Conservation (phyloP, 352 stramenopile species). For the Pythium chondricola region DNA sequence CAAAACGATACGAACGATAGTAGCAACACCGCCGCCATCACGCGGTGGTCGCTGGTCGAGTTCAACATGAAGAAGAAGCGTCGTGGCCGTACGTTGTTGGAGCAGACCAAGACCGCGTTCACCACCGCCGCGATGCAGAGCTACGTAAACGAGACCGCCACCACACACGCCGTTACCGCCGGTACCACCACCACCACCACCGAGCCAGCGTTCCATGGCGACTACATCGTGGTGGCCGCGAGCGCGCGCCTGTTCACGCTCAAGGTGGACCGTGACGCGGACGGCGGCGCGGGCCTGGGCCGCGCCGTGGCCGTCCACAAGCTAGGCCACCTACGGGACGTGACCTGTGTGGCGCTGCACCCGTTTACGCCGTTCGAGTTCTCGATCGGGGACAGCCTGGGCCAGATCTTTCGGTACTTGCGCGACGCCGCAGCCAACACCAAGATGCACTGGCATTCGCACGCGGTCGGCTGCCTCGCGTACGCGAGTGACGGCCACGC, state of each 20-base stretch:
- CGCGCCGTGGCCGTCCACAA: slow-evolving; percentile 32
- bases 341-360: slow-evolving; percentile 59
- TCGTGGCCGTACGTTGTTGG: slow-evolving; percentile 33
- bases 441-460: slow-evolving; percentile 85
- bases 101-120: slow-evolving; percentile 43
- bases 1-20: slow-evolving; percentile 1
- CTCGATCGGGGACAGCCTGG: slow-evolving; percentile 49
- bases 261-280: slow-evolving; percentile 27
- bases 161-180: neutral
- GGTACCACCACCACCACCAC: neutral
- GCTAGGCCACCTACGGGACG: slow-evolving; percentile 36
- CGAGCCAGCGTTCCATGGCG: slow-evolving; percentile 20
- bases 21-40: neutral
- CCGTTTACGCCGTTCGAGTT: slow-evolving; percentile 41
- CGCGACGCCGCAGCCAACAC: slow-evolving; percentile 23
- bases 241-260: slow-evolving; percentile 33
- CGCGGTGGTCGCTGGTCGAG: slow-evolving; percentile 51
- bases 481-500: slow-evolving; percentile 77
- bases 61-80: slow-evolving; percentile 74
- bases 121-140: slow-evolving; percentile 47
- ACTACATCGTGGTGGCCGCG: slow-evolving; percentile 47
- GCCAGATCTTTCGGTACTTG: slow-evolving; percentile 63
- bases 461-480: slow-evolving; percentile 60
- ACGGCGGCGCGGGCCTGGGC: slow-evolving; percentile 20
- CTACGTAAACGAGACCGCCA: slow-evolving; percentile 20